Conservation (phyloP, 768 basidiomycete genomes). For the Kwoniella sp. region DNA sequence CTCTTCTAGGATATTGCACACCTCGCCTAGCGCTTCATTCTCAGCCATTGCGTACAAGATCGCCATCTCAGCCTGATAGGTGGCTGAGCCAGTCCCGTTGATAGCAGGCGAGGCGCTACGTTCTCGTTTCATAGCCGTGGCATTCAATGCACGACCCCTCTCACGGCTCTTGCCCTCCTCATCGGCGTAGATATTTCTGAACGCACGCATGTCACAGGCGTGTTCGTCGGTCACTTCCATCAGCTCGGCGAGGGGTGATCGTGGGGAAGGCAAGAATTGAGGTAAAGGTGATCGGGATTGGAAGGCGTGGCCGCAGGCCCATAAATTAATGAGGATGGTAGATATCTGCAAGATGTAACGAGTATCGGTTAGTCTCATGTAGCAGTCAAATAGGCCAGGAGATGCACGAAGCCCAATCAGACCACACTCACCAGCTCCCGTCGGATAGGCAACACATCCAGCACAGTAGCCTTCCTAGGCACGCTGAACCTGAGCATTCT, state of each 20-base stretch:
- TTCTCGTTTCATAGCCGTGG: background rate
- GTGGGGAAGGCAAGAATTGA: slow-evolving; percentile 53
- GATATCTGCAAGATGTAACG: slow-evolving; percentile 36
- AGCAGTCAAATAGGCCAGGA: too few species aligned
- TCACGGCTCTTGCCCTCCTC: slow-evolving; percentile 1
- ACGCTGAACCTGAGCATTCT: slow-evolving; percentile 47
- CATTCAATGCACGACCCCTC: slow-evolving; percentile 6
- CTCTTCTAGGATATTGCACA: slow-evolving; percentile 53
- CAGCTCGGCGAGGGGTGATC: slow-evolving; percentile 44
- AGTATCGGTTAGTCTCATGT: background rate
- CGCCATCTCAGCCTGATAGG: slow-evolving; percentile 39
- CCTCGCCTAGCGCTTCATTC: slow-evolving; percentile 48
- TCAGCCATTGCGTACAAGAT: slow-evolving; percentile 55
- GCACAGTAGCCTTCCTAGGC: slow-evolving; percentile 51
- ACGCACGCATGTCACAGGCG: slow-evolving; percentile 21
- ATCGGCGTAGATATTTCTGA: slow-evolving; percentile 10
- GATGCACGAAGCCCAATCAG: background rate
- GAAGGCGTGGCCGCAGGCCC: slow-evolving; percentile 52
- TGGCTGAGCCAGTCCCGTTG: background rate
- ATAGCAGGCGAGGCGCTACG: background rate
- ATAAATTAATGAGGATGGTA: slow-evolving; percentile 50
- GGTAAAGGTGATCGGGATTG: slow-evolving; percentile 53
- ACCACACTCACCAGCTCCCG: slow-evolving; percentile 41
- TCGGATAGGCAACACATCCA: slow-evolving; percentile 53
- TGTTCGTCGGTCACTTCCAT: slow-evolving; percentile 48